Base-by-base conservation (phyloP, 179 eudicot genomes). In the Beta lomatogona region DNA sequence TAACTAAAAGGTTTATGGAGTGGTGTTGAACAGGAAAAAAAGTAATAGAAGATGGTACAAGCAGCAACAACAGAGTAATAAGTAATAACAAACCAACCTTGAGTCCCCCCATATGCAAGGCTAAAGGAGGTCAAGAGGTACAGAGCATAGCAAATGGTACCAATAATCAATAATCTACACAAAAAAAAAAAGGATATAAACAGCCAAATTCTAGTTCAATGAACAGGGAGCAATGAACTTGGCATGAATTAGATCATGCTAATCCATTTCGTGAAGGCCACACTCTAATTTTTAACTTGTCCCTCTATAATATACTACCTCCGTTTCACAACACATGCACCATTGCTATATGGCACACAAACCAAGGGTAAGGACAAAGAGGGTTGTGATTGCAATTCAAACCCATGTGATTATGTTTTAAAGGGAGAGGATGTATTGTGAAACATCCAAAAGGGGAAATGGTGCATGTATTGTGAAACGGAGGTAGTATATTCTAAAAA, bases 101-200 rank as follows among this genome's bases (percentile, higher is more conserved):
- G 46, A 12, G 21, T 25, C 76, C 45, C 7, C 6, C 44, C 13
- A 53, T 73, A 22, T 5, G 44, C 45, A 72, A 18, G 36, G 1
- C 59, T 72, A 12, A 50, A 72, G 18, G 44, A 50, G 44, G 19
- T 72, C 75, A 72, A 52, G 31, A 72, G 75, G 57, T 19, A 50
- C 59, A 72, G 15, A 72, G n/a, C 59, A 72, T 10, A 21, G 16
- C 18, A 52, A 50, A 25, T 13, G 8, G 41, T 22, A 73, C 45
- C 36, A 21, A 50, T 11, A 5, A 53, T 41, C 36, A 72, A 67
- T 22, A 21, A 21, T 52, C 41, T 19, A 72, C 76, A 6, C 6
- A 45, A 48, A 22, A 73, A 13, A 45, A 48, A 22, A 73, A 53
- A 14, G n/a, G 54, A 46, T 1, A 5, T 5, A 46, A 46, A 70